phyloP scores from a whole-genome alignment of 2,329 filamentous ascomycete genomes.

The Ceratocystis huliohia region DNA sequence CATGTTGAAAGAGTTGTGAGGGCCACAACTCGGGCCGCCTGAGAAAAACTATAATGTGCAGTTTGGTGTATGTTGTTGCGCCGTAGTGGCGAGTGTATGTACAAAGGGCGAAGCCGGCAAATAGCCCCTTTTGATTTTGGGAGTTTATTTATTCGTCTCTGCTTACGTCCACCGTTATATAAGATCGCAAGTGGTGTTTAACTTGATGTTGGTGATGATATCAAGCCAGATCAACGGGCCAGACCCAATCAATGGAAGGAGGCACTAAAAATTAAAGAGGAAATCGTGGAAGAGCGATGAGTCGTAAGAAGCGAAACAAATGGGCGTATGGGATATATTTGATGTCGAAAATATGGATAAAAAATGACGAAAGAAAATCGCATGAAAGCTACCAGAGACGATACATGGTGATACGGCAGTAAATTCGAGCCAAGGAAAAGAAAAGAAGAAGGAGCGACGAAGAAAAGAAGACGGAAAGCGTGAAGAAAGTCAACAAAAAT shows the following conservation, averaged over 20 bases:
- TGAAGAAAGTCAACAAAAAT: background rate
- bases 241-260: conserved; percentile 36
- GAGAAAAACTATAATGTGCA: background rate
- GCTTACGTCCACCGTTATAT: background rate
- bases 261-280: conserved; percentile 27
- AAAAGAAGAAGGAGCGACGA: conserved; percentile 19
- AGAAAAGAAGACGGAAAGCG: conserved; percentile 2
- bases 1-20: conserved; percentile 11
- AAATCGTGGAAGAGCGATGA: background rate
- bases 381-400: conserved; percentile 19
- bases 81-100: background rate
- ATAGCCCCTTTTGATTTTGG: background rate
- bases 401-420: conserved; percentile 9
- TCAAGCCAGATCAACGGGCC: conserved; percentile 29
- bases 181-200: conserved; percentile 15
- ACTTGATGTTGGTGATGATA: conserved; percentile 24
- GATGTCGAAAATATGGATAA: conserved; percentile 18
- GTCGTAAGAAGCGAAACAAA: conserved; percentile 22
- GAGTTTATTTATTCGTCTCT: background rate
- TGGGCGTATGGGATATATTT: background rate
- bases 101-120: background rate
- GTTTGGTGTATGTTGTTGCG: background rate
- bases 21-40: background rate
- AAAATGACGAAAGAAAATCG: conserved; percentile 20
- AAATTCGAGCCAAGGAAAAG: conserved; percentile 20